Base-by-base conservation (phyloP, 345 rosid species). In the Moringa oleifera region DNA sequence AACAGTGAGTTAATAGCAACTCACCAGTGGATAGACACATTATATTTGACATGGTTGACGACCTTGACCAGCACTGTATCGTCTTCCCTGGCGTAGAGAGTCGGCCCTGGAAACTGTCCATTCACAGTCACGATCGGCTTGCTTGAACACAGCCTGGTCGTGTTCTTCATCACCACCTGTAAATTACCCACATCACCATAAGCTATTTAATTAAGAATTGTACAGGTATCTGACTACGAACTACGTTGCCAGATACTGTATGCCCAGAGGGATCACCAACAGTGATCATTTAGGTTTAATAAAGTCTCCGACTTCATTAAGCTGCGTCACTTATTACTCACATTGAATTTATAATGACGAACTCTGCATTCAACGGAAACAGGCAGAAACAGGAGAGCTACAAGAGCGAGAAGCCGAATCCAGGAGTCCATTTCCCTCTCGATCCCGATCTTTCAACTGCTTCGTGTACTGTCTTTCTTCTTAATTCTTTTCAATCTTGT, bases 101-200 rank as follows among this genome's bases (percentile, higher is more conserved):
- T 90, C 16, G 95, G 97, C 19, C 97, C 97, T 2, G 96, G 99
- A 62, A 82, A 90, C 77, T 47, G 65, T 28, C 92, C 96, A 18
- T 94, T 90, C 9, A 94, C 89, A 8, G 99, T 88, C 10, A 90
- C 96, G 52, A 81, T 90, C 46, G 88, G 84, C 69, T 94, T 90
- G 71, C 68, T 73, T 53, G 97, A 82, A 47, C 99, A 93, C 46
- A 90, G 58, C 74, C 86, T 90, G 4, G 82, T 82, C 2, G 71
- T 71, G 28, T 83, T 88, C 65, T 81, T 85, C 96, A 72, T 79
- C 62, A 75, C 87, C 76, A 87, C 91, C 95, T 87, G 67, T 50
- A 51, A 24, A 3, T 2, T 68, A 20, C 53, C 53, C 63, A 53
- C 52, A 64, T 31, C 5, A 65, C 66, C 33, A 50, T 58, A 31